Base-by-base conservation (phyloP, 2,329 filamentous ascomycete species). In the Grosmannia clavigera region DNA sequence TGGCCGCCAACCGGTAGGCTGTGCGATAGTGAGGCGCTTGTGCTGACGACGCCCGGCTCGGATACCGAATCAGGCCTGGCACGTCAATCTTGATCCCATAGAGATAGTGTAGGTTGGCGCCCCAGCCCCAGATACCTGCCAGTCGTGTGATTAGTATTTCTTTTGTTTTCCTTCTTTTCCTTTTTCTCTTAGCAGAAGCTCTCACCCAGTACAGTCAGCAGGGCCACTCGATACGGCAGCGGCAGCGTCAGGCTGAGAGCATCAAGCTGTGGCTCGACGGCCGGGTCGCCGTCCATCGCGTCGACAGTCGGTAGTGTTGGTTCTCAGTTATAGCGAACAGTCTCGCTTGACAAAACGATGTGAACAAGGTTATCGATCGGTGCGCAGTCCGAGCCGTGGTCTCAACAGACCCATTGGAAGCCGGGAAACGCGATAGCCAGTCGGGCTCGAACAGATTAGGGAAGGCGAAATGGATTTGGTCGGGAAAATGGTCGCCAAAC, bases 101-200 rank as follows among this genome's bases (percentile, higher is more conserved):
- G 62, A 97, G 84, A 74, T 90, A 92, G 70, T 96, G 91, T 50
- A 97, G 83, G 75, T 96, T 97, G 67, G 88, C 74, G 65, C 87
- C 91, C 91, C 92, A 99, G 71, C 90, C 91, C 92, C 92, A 97
- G 68, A 55, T 53, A 55, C 64, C 61, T 38, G 55, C 54, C 3
- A 46, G 57, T 10, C 9, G 27, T 22, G 16, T n/a, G n/a, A 54
- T 65, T 33, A 63, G 61, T 22, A 2, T 40, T 53, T 6, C 40
- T 19, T 9, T 19, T 25, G 16, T 38, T 38, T 16, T 58, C 12
- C 5, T 38, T 11, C n/a, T 3, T 14, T 11, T 50, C 29, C 27
- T 31, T 10, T 7, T 35, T 9, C 33, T 9, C 10, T 10, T 35
- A 2, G 33, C 0, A 7, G 6, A 7, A 35, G 33, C 33, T 31